Evolutionary conservation across 177 flowering plant species (phyloP).

Genomic region (Vitis hybrid): DNA sequence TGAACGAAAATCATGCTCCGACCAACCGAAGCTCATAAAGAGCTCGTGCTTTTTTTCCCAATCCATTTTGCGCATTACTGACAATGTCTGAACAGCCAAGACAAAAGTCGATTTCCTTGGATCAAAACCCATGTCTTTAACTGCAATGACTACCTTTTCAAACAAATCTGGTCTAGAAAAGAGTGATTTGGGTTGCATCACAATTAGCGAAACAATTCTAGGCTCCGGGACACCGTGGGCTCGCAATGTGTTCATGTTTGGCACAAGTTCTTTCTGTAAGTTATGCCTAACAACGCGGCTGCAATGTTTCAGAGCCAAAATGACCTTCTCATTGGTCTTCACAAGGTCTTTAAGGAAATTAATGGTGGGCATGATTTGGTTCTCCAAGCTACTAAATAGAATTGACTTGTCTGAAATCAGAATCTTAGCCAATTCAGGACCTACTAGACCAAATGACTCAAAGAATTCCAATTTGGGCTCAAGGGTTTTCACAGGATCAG

Average conservation of each 20-base stretch:
- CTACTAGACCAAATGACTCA: not conserved
- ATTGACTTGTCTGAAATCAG: not conserved
- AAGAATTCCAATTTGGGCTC: too few species aligned
- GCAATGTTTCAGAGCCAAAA: not conserved
- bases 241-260: conserved; percentile 10
- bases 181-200: not conserved
- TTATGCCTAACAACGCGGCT: not conserved
- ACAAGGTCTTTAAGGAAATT: not conserved
- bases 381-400: conserved; percentile 1
- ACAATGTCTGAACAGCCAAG: not conserved
- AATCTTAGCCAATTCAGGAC: not conserved
- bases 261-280: conserved; percentile 1
- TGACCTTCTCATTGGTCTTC: not conserved
- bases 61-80: not conserved
- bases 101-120: not conserved
- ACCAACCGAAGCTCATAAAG: conserved; percentile 7
- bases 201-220: conserved; percentile 1
- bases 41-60: conserved; percentile 8
- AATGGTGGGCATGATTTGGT: not conserved
- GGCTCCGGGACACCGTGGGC: conserved; percentile 5
- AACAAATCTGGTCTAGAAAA: not conserved
- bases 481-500: too few species aligned
- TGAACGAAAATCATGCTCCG: not conserved
- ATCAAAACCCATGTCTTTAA: conserved; percentile 5
- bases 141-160: not conserved